Evolutionary conservation across 768 basidiomycete genomes (phyloP), one percentile per base, ranked within the genome.

Genomic region (Cubamyces sp.): DNA sequence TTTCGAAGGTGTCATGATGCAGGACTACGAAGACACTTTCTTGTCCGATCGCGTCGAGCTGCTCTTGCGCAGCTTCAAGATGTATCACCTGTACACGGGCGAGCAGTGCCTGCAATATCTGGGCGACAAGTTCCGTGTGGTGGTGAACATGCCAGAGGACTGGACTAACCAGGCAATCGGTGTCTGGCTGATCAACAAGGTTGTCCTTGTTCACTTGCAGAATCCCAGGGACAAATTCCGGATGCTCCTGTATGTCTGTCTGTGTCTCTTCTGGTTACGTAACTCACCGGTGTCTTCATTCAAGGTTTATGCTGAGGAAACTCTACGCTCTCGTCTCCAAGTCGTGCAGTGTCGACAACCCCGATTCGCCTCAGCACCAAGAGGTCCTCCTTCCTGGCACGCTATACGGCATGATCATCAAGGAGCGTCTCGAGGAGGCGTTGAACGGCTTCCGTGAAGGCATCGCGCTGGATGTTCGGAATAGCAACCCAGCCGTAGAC

Each of bases 281-380:
- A 51, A 47, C 26, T 57, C 47, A 34, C 45, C 40, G 25, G 56
- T 4, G 67, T 15, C 26, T 34, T 51, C 18, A 3, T 11, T 42
- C 30, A 69, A 98, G 96, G 40, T 98, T 95, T 79, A 98, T 98
- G 97, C 81, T 98, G 30, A 90, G 95, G 64, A 99, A 98, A 75
- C 80, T 99, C 14, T 98, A 93, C 69, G 84, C 93, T 1, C 79
- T 94, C 18, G 95, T 98, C 7, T 96, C 95, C 5, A 88, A 90
- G 45, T 85, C 89, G 45, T 97, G 93, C 67, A 91, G 91, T 68
- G 83, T 91, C 53, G 97, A 99, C 77, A 98, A 98, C 73, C 96
- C 97, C 5, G 97, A 99, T 82, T 98, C 96, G 1, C 95, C 97
- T 61, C 96, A 98, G 73, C 93, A 98, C 71, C 97, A 99, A 74